Evolutionary conservation across 805 yeast genomes (phyloP), one percentile per base, ranked within the genome.

Genomic region (Yarrowia sp.): DNA sequence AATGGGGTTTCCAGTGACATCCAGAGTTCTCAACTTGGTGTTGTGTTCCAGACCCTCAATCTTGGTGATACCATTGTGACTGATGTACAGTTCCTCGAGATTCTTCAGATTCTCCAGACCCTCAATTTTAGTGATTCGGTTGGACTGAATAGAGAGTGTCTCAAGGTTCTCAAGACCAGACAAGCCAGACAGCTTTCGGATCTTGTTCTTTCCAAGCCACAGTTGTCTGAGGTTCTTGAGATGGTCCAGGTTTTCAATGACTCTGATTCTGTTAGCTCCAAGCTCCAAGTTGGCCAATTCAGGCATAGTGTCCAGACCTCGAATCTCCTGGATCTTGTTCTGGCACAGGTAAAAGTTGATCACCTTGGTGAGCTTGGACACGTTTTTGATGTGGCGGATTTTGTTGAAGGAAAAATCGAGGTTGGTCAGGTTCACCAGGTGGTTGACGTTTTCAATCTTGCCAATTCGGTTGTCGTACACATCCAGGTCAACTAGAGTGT

Each of bases 191-290:
- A 95, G 75, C 71, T 77, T 82, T 1, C 82, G 70, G 64, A 95
- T 89, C 67, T 83, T 82, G 75, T 95, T 95, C 72, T 92, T 91
- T 51, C 98, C 99, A 45, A 95, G 79, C 99, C 98, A 95, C 51
- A 95, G 78, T 73, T 92, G 89, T 68, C 84, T 83, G 48, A 95
- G 76, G 58, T 81, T 83, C 0, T 76, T 77, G 66, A 93, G 78
- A 0, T 77, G 75, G 18, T 81, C 80, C 69, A 92, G 73, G 44
- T 84, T 84, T 68, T 85, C 88, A 43, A 79, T 48, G 44, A 71
- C 74, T 48, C 83, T 80, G 51, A 91, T 82, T 66, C 85, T 81
- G 75, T 95, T 95, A 28, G 98, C 99, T 11, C 98, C 99, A 44
- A 95, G 80, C 75, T 95, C 99, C 64, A 95, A 77, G 69, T 88